Base-by-base conservation (phyloP, 2,329 filamentous ascomycete species). In the Purpureocillium takamizusanense region DNA sequence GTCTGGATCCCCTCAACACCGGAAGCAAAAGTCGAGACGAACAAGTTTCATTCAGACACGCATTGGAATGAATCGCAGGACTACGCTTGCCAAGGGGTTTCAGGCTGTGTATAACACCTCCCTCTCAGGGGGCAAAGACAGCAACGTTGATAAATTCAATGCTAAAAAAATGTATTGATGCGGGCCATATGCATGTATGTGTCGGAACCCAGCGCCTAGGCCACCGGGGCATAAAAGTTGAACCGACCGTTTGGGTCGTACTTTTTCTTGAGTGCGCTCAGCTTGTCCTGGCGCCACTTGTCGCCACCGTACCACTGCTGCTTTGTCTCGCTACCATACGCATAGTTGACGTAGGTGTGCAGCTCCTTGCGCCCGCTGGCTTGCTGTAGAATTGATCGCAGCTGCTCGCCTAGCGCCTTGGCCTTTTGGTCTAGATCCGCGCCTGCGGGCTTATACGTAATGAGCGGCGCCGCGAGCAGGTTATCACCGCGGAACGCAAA, bases 331-430 rank as follows among this genome's bases (percentile, higher is more conserved):
- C 64, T 54, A 1, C 69, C 69, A 40, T 60, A 59, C 0, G 67
- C 69, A 46, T 72, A 74, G 51, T 74, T 74, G 38, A 70, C 57
- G 42, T 73, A 73, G 0, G 59, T 50, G 39, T 62, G 54, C 36
- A 62, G 31, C 25, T 57, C 47, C 2, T 47, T 38, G 17, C 52
- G 40, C 3, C 59, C 65, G 35, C 49, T 62, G 1, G 51, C 58
- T 9, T 52, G 41, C 31, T 55, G 49, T 5, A 70, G 50, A 5
- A 64, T 55, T 4, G 61, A 36, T 4, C 66, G 59, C 4, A 68
- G 43, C 41, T 51, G 38, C 16, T 65, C 56, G 3, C 66, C 67
- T 13, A 67, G 44, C 17, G 47, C 39, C 6, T 42, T 41, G 2
- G 64, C 65, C 35, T 51, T 38, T 9, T 40, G 31, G 32, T 69